Base-by-base conservation (phyloP, 352 stramenopile species). In the Pythium apleroticum region DNA sequence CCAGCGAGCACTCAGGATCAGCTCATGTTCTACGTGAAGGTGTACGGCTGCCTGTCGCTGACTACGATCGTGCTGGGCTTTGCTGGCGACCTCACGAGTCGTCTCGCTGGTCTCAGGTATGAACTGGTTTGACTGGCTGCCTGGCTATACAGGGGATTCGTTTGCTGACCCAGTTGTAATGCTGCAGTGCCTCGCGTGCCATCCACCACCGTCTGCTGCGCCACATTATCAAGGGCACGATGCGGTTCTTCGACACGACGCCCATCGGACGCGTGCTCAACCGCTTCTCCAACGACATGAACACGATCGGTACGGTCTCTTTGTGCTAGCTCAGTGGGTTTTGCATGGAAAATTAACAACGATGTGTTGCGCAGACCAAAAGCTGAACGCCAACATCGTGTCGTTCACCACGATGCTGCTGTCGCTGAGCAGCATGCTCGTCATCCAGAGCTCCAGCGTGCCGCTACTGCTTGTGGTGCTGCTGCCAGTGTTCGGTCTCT, bases 241-340 rank as follows among this genome's bases (percentile, higher is more conserved):
- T 96, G 86, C 73, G 78, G 28, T 98, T 96, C 69, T 97, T 97
- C 58, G 78, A 91, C 41, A 84, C 77, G 9, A 95, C 81, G 5
- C 89, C 90, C 0, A 71, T 95, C 7, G 91, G 86, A 4, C 77
- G 83, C 4, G 80, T 97, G 33, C 66, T 95, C 22, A 91, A 89
- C 45, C 79, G 90, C 0, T 93, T 96, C 60, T 87, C 76, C 5
- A 82, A 80, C 59, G 82, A 91, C 55, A 79, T 89, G 62, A 80
- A 80, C 56, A 77, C 72, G 14, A 88, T 91, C 39, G 82, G 78
- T 88, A 72, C 6, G 71, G 59, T n/a, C n/a, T n/a, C n/a, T n/a
- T n/a, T n/a, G n/a, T n/a, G n/a, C n/a, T n/a, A n/a, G n/a, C n/a
- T n/a, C n/a, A n/a, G n/a, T n/a, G n/a, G n/a, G n/a, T n/a, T n/a